These are phyloP conservation scores for Dendrobium chrysotoxum DNA, from an alignment of 106 monocot genomes.

Conservation along the genomic window DNA sequence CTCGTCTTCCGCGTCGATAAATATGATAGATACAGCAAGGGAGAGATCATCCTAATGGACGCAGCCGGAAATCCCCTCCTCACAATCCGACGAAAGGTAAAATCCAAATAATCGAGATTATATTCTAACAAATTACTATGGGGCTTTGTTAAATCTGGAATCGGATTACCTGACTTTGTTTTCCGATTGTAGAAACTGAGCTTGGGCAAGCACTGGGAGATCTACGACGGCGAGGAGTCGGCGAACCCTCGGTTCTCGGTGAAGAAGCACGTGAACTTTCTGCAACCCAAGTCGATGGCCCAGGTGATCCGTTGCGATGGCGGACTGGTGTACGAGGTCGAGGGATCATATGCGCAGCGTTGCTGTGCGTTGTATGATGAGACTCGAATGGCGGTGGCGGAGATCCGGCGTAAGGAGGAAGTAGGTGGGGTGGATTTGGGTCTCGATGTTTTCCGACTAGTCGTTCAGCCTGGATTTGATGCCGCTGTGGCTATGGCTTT, in stretches of 20 bases:
- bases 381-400: constrained; percentile 31
- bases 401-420: constrained; percentile 49
- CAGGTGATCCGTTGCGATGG: constrained; percentile 23
- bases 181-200: constrained; percentile 41
- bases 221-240: constrained; percentile 52
- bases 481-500: constrained; percentile 55
- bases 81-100: constrained; percentile 15
- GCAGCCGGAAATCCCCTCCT: constrained; percentile 9
- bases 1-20: constrained; percentile 20
- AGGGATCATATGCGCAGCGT: constrained; percentile 62
- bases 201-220: constrained; percentile 47
- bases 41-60: constrained; percentile 21
- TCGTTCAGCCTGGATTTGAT: constrained; percentile 50
- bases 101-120: neutral
- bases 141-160: neutral
- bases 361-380: constrained; percentile 33
- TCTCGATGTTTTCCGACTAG: constrained; percentile 55
- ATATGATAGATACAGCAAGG: constrained; percentile 5
- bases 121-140: neutral
- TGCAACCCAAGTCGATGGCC: constrained; percentile 27
- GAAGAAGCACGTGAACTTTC: constrained; percentile 32
- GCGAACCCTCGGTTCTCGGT: constrained; percentile 34
- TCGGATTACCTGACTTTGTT: neutral
- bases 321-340: constrained; percentile 17
- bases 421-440: constrained; percentile 47